These are phyloP conservation scores for Pholiota adiposa DNA, from an alignment of 1,284 basidiomycete genomes.

Conservation along the genomic window DNA sequence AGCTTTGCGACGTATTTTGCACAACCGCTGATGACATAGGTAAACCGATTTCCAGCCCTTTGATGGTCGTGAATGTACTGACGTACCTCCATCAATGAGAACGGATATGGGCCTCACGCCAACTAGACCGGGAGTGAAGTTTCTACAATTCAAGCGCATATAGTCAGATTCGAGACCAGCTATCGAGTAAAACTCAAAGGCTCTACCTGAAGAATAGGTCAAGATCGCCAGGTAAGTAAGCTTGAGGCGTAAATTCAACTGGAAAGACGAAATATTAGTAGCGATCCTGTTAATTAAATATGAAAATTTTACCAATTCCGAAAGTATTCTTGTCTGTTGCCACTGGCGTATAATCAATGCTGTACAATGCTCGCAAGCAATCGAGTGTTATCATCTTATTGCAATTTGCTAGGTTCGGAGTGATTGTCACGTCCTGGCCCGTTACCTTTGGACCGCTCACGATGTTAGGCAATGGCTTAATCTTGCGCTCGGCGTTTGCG, in stretches of 20 bases:
- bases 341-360: conserved; percentile 42
- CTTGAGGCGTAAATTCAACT: conserved; percentile 39
- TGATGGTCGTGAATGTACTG: not conserved
- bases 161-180: not conserved
- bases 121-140: conserved; percentile 36
- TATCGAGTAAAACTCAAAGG: not conserved
- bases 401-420: conserved; percentile 39
- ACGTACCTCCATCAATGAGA: conserved; percentile 31
- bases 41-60: not conserved
- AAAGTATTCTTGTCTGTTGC: conserved; percentile 48
- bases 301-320: conserved; percentile 45
- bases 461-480: conserved; percentile 22
- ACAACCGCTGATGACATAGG: conserved; percentile 18
- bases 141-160: conserved; percentile 22
- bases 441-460: conserved; percentile 41
- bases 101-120: conserved; percentile 32
- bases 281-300: not conserved
- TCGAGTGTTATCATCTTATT: conserved; percentile 47
- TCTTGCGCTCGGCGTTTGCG: conserved; percentile 10
- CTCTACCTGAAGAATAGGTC: conserved; percentile 37
- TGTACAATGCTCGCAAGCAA: conserved; percentile 54
- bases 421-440: conserved; percentile 31
- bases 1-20: conserved; percentile 28
- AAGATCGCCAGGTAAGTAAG: conserved; percentile 35
- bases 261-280: conserved; percentile 37